Percentiles rank a stretch among this genome's conserved stretches.
Evolutionary conservation across 768 basidiomycete genomes (phyloP).

Genomic region (Panellus pusillus): DNA sequence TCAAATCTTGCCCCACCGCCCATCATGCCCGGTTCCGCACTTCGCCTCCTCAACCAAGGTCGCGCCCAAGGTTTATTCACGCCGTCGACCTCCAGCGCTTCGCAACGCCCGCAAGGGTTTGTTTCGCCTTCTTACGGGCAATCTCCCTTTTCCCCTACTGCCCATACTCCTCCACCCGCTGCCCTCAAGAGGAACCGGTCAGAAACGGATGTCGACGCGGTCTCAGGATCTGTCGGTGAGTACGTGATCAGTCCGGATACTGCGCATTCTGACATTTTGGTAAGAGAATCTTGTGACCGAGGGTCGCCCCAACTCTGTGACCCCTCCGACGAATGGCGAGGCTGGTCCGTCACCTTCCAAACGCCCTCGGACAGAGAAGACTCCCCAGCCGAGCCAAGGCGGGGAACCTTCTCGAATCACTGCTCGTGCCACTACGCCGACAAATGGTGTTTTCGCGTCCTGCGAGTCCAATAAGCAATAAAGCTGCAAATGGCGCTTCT

Average conservation of each 20-base stretch:
- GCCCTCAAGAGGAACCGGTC: conserved; percentile 64
- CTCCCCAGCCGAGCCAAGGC: conserved; percentile 36
- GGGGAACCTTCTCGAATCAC: conserved; percentile 31
- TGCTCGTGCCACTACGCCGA: conserved; percentile 30
- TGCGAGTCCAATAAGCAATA: conserved; percentile 47
- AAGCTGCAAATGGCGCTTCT: conserved; percentile 36
- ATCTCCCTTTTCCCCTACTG: conserved; percentile 45
- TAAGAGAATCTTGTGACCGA: conserved; percentile 50
- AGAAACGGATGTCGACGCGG: conserved; percentile 60
- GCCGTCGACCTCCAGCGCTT: conserved; percentile 68
- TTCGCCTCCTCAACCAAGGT: conserved; percentile 81
- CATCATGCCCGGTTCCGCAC: conserved; percentile 85
- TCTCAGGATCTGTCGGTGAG: conserved; percentile 26
- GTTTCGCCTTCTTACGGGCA: conserved; percentile 55
- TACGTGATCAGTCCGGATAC: neutral
- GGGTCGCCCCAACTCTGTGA: conserved; percentile 51
- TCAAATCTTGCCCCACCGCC: conserved; percentile 74
- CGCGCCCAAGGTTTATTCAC: conserved; percentile 86
- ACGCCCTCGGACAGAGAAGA: conserved; percentile 61
- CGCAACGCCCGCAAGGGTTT: conserved; percentile 48
- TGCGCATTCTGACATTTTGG: conserved; percentile 22
- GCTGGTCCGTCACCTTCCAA: conserved; percentile 73
- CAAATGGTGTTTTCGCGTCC: conserved; percentile 51
- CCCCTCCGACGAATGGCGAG: conserved; percentile 52
- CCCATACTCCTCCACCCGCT: conserved; percentile 53